Base-by-base conservation (phyloP, 192 early-diverging fungal species). In the Coemansia sp. region DNA sequence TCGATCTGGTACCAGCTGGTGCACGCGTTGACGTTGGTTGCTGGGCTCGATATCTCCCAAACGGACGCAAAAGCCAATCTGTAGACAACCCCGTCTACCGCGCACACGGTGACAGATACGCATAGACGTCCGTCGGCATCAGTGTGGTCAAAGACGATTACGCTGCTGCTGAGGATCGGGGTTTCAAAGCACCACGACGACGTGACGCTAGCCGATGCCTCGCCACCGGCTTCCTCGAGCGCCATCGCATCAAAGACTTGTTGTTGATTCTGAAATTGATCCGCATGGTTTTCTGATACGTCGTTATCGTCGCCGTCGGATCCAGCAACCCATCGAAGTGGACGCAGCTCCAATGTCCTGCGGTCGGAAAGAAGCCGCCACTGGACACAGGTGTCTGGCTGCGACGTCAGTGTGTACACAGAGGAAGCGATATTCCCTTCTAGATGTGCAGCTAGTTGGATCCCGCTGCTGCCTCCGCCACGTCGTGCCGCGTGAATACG, bases 361-460 rank as follows among this genome's bases (percentile, higher is more conserved):
- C 70, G 66, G 54, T 83, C 81, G 0, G 61, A 63, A 26, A 83
- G 67, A 15, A 83, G 56, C 21, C 81, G 76, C 81, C 81, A 83
- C 48, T 75, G 73, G 6, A 83, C 67, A 67, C 81, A 78, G 4
- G 72, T 69, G 22, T 78, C 76, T 8, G 81, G 76, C 52, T 72
- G 73, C 51, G 76, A 76, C 22, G 39, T 58, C 41, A 83, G 41
- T 8, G 77, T 76, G 51, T 78, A 83, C 49, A 83, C 55, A 12
- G 69, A 66, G 65, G 69, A 65, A 32, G 48, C 61, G 2, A 55
- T 43, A 18, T 66, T 61, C 3, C 73, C 64, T 11, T 71, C 75
- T 26, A 83, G 36, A 47, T 83, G 81, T 13, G 57, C 65, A 5
- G 73, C 62, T 22, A 83, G 56, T 42, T 69, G 72, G 36, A 75